Evolutionary conservation across 2,329 filamentous ascomycete genomes (phyloP), one percentile per base, ranked within the genome.

Genomic region (Venturia effusa): DNA sequence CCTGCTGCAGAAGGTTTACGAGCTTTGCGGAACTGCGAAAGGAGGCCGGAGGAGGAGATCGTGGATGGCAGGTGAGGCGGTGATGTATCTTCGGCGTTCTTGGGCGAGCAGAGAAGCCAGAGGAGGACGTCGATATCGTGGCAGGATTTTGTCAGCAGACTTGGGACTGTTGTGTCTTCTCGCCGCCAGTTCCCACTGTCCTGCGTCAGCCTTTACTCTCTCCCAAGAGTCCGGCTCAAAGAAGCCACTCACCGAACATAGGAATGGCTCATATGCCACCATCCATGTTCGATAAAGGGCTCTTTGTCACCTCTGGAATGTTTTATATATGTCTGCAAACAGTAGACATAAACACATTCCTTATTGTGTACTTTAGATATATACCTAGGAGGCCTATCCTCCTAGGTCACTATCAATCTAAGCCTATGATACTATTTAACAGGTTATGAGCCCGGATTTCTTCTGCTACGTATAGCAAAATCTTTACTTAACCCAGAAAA

Each of bases 71-170:
- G 79, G 73, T 97, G 92, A 0, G 88, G 83, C 17, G 79, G 74
- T 6, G 73, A 67, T 34, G 70, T 70, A 30, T 68, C 67, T 76
- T 72, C 69, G 1, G 71, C 70, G 1, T 78, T 71, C 0, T 82
- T 74, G 0, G 90, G 89, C 0, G 89, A 90, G 71, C 88, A 93
- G 13, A 97, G 81, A 59, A 97, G 78, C 94, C 94, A 99, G 19
- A 97, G 79, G 4, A 97, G 77, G 64, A 97, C 85, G 72, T 99
- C 94, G 61, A 99, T 89, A 69, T 99, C 94, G 71, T 99, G 94
- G 69, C 94, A 97, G 65, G 90, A 95, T 76, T 97, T 99, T 2
- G 93, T 96, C 37, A 99, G 81, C 1, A 99, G 80, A 0, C 89
- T 93, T 7, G 87, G 93, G 30, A 83, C 92, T n/a, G 83, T 87